Base-by-base conservation (phyloP, 106 monocot genomes). In the Agapanthus africanus region DNA sequence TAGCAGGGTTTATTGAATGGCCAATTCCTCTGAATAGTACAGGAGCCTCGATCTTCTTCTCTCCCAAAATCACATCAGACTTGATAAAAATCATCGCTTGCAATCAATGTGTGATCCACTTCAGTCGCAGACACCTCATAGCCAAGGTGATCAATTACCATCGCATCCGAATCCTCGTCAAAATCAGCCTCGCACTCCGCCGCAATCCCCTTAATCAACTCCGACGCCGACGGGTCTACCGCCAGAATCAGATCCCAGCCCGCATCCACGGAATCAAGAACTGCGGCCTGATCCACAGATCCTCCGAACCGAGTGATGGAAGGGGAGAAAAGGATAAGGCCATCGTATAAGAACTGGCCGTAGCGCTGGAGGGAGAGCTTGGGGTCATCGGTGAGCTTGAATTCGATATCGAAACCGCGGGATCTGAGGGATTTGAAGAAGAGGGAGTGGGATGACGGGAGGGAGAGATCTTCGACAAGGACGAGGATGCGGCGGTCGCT, bases 21-120 rank as follows among this genome's bases (percentile, higher is more conserved):
- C 90, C 99, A 75, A 92, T 85, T 75, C 99, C 99, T 51, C 85
- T 86, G 59, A 99, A 99, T 50, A 99, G 83, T 69, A 99, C 79
- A 69, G 99, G 99, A 65, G 83, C 87, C 79, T 90, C 83, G 47
- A 93, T 93, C 54, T 70, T 70, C 59, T 83, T 90, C 19, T 77
- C 71, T 4, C 99, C 99, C 75, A 99, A 77, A 69, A 99, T 87
- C 33, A 90, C 90, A 64, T 85, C 69, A 4, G 99, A 82, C 41
- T 83, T 32, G 36, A 99, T 83, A 52, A 93, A n/a, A 78, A 75
- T 74, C 79, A 76, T 99, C 90, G 15, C 76, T 69, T 64, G 99
- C 93, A 64, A 99, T 90, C 54, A 99, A 41, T 9, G 93, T 93
- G 65, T 93, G 99, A 76, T 93, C 93, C 41, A 85, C 87, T 47